Evolutionary conservation across 225 moss, liverwort and hornwort species (phyloP).

Genomic region (Polytrichum commune): DNA sequence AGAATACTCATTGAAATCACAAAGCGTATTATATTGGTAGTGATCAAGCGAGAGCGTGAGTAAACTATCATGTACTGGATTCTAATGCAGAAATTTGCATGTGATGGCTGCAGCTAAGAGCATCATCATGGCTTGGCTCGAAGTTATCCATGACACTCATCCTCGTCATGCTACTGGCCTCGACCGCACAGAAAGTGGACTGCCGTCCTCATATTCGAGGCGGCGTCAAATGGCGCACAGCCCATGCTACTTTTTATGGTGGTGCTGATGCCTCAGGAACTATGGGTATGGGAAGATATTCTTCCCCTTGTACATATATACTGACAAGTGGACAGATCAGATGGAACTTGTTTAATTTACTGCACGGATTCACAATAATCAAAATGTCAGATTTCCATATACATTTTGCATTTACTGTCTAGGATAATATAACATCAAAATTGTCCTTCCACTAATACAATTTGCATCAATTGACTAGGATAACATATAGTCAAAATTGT

Average conservation of each 20-base stretch:
- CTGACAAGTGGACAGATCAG: no score
- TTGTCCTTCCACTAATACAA: no score
- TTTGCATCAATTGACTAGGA: no score
- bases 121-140: slow-evolving; percentile 5
- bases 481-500: no score
- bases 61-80: background rate
- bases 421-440: no score
- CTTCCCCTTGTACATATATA: no score
- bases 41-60: background rate
- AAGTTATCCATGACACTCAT: slow-evolving; percentile 20
- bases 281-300: slow-evolving; percentile 33
- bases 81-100: slow-evolving; percentile 15
- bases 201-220: slow-evolving; percentile 38
- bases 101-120: slow-evolving; percentile 32
- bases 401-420: no score
- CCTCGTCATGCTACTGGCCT: slow-evolving; percentile 32
- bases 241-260: slow-evolving; percentile 62
- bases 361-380: no score
- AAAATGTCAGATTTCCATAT: no score
- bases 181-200: slow-evolving; percentile 22
- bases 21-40: background rate
- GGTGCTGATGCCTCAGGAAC: slow-evolving; percentile 67
- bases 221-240: slow-evolving; percentile 42
- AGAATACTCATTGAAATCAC: background rate
- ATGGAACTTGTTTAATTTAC: no score